These are phyloP conservation scores for Adansonia digitata DNA, from an alignment of 345 rosid species.

Conservation along the genomic window DNA sequence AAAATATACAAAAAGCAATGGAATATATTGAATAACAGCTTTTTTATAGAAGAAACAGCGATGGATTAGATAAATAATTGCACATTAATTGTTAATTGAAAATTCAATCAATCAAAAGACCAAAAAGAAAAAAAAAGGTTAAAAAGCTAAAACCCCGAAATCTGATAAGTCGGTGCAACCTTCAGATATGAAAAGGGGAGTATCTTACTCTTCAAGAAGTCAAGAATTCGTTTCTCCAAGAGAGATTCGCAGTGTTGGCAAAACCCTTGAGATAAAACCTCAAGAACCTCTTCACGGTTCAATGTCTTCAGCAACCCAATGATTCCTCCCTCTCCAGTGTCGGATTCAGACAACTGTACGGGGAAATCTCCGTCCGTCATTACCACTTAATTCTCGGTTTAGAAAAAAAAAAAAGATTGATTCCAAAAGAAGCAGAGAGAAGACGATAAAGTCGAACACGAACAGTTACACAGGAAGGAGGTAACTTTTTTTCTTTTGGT, in stretches of 20 bases:
- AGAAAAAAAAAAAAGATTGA: no score
- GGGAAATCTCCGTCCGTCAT: background rate
- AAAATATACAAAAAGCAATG: background rate
- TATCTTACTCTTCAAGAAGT: background rate
- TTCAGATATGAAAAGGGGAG: background rate
- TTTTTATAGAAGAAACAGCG: background rate
- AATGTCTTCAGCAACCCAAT: constrained; percentile 14
- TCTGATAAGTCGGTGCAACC: background rate
- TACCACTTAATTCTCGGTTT: background rate
- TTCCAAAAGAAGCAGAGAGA: background rate
- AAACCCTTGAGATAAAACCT: constrained; percentile 28
- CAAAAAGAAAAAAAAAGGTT: background rate
- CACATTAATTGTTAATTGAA: no score
- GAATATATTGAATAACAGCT: background rate
- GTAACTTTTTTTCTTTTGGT: no score
- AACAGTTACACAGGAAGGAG: no score
- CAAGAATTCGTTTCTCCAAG: constrained; percentile 15
- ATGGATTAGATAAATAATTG: no score
- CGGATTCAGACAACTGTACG: background rate
- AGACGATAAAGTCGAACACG: no score
- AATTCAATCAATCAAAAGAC: no score
- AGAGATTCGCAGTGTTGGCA: constrained; percentile 24
- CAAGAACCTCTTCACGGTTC: constrained; percentile 20
- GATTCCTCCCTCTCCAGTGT: background rate
- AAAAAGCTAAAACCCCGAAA: background rate